phyloP scores from a whole-genome alignment of 2,329 filamentous ascomycete genomes.

The Pseudogymnoascus sp. region DNA sequence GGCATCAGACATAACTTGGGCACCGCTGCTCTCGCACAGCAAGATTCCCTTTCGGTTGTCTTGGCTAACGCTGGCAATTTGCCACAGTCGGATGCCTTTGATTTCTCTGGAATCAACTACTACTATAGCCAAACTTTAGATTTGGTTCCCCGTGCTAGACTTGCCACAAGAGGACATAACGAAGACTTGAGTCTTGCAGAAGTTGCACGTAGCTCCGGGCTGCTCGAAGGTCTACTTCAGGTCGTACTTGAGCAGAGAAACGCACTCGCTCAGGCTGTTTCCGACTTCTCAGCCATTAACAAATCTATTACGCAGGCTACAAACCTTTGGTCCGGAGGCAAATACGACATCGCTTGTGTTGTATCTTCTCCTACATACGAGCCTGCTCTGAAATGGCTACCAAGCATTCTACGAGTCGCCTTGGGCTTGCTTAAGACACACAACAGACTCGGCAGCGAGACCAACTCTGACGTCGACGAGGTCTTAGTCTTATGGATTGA shows the following conservation, averaged over 20 bases:
- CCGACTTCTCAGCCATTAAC: slow-evolving; percentile 19
- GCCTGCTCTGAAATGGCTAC: slow-evolving; percentile 48
- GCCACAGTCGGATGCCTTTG: slow-evolving; percentile 8
- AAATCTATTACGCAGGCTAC: slow-evolving; percentile 19
- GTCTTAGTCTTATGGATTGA: slow-evolving; percentile 45
- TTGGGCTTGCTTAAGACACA: slow-evolving; percentile 59
- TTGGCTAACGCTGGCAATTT: slow-evolving; percentile 52
- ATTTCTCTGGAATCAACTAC: slow-evolving; percentile 49
- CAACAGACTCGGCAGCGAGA: slow-evolving; percentile 49
- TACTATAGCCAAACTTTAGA: slow-evolving; percentile 76
- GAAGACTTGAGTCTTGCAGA: slow-evolving; percentile 79
- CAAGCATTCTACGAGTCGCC: slow-evolving; percentile 58
- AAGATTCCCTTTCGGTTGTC: slow-evolving; percentile 63
- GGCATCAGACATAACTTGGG: slow-evolving; percentile 79
- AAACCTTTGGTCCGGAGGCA: slow-evolving; percentile 37
- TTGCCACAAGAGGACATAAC: slow-evolving; percentile 64
- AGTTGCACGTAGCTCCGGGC: slow-evolving; percentile 69
- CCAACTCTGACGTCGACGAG: slow-evolving; percentile 30
- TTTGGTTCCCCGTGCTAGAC: slow-evolving; percentile 60
- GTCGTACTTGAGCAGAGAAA: slow-evolving; percentile 54
- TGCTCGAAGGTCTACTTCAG: slow-evolving; percentile 77
- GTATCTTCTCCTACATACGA: not conserved
- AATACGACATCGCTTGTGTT: slow-evolving; percentile 18
- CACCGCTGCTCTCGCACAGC: slow-evolving; percentile 63
- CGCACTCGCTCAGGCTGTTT: slow-evolving; percentile 18